Percentiles rank a stretch among this genome's conserved stretches.
Evolutionary conservation across 2,329 filamentous ascomycete species (phyloP).

Genomic region (Penicillium sp.): DNA sequence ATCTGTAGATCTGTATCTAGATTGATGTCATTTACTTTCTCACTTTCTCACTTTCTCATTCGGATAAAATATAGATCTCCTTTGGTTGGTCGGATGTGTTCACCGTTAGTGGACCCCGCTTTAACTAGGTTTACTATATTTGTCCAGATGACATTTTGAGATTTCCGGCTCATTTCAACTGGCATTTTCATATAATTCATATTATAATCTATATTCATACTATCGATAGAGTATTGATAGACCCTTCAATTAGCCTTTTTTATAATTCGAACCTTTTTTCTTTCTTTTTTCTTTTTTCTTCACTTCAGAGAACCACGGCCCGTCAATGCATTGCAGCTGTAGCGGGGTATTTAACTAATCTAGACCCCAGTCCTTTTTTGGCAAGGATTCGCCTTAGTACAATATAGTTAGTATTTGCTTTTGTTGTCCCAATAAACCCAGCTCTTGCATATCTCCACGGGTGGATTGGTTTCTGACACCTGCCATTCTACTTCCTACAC

Average conservation of each 20-base stretch:
- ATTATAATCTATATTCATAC: too few relatives aligned
- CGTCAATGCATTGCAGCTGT: constrained; percentile 1
- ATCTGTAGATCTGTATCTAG: too few relatives aligned
- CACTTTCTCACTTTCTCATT: background rate
- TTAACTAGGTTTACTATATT: background rate
- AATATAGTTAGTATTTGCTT: background rate
- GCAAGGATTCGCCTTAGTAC: background rate
- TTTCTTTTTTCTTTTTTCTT: background rate
- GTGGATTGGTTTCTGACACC: background rate
- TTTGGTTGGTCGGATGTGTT: background rate
- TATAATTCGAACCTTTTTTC: background rate
- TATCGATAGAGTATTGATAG: background rate
- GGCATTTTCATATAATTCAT: too few relatives aligned
- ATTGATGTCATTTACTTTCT: background rate
- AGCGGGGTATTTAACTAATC: background rate
- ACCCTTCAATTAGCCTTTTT: background rate
- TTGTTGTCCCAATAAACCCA: background rate
- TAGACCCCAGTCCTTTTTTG: background rate
- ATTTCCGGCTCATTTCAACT: too few relatives aligned
- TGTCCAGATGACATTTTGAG: too few relatives aligned
- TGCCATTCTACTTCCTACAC: background rate
- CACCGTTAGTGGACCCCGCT: background rate
- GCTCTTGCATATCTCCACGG: background rate
- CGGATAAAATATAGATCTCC: background rate
- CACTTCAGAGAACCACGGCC: background rate